phyloP scores from a whole-genome alignment of 257 asterid species.

The Penstemon barbatus region DNA sequence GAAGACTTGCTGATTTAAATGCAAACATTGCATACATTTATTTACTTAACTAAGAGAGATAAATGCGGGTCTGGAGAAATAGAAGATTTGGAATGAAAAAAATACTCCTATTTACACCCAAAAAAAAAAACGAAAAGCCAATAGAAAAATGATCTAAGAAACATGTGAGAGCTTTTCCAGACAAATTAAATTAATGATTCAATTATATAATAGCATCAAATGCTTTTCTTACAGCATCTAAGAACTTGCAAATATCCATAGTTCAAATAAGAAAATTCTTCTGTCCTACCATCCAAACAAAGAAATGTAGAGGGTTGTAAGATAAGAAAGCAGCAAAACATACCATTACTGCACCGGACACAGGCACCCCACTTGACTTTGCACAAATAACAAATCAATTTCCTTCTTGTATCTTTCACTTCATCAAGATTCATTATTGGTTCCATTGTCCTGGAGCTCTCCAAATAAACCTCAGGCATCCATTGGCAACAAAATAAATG shows the following conservation, averaged over 20 bases:
- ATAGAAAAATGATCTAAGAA: too few relatives aligned
- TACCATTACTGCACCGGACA: slow-evolving; percentile 98
- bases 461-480: slow-evolving; percentile 89
- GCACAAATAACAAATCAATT: slow-evolving; percentile 83
- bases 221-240: not conserved
- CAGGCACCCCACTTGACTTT: slow-evolving; percentile 94
- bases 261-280: slow-evolving; percentile 31
- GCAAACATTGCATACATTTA: slow-evolving; percentile 7
- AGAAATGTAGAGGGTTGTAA: slow-evolving; percentile 41
- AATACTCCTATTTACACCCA: not conserved
- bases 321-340: slow-evolving; percentile 55
- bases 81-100: not conserved
- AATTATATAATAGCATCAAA: slow-evolving; percentile 23
- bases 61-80: not conserved
- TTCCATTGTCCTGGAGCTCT: slow-evolving; percentile 82
- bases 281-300: slow-evolving; percentile 39
- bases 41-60: not conserved
- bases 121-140: too few relatives aligned
- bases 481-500: slow-evolving; percentile 97
- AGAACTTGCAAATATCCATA: slow-evolving; percentile 16
- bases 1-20: slow-evolving; percentile 8
- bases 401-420: slow-evolving; percentile 67
- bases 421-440: slow-evolving; percentile 73
- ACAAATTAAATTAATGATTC: slow-evolving; percentile 11
- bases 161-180: not conserved